Conservation (phyloP, 148 eudicot genomes). For the Nyssa sinensis region DNA sequence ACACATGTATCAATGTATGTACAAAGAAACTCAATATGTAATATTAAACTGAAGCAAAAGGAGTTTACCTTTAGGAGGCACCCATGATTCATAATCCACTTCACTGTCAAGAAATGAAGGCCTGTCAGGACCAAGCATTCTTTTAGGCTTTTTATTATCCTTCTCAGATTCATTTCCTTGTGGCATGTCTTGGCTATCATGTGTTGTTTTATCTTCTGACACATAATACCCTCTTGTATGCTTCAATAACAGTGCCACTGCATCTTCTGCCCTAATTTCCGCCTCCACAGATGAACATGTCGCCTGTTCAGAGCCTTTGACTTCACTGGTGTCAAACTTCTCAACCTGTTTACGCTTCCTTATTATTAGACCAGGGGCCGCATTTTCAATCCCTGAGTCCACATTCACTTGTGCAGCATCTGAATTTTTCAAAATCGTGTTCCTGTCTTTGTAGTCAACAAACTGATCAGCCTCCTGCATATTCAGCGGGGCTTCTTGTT, state of each 20-base stretch:
- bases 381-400: slow-evolving; percentile 59
- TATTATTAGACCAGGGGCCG: slow-evolving; percentile 88
- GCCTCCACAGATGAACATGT: slow-evolving; percentile 26
- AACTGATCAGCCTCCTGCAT: slow-evolving; percentile 55
- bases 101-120: slow-evolving; percentile 52
- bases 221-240: slow-evolving; percentile 65
- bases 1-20: background rate
- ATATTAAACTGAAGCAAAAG: background rate
- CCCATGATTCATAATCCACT: slow-evolving; percentile 64
- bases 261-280: slow-evolving; percentile 62
- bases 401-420: slow-evolving; percentile 18
- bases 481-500: slow-evolving; percentile 31
- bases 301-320: slow-evolving; percentile 30
- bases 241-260: slow-evolving; percentile 80
- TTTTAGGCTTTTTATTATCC: slow-evolving; percentile 54
- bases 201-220: slow-evolving; percentile 43
- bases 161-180: slow-evolving; percentile 25
- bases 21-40: background rate
- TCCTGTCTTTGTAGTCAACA: slow-evolving; percentile 89
- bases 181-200: slow-evolving; percentile 17
- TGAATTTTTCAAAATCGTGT: slow-evolving; percentile 35
- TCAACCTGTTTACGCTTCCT: slow-evolving; percentile 79
- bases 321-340: slow-evolving; percentile 26
- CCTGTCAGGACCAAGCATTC: slow-evolving; percentile 76
- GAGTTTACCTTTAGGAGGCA: slow-evolving; percentile 84